Base-by-base conservation (phyloP, 371 early-diverging fungal genomes). In the Circinella minor region DNA sequence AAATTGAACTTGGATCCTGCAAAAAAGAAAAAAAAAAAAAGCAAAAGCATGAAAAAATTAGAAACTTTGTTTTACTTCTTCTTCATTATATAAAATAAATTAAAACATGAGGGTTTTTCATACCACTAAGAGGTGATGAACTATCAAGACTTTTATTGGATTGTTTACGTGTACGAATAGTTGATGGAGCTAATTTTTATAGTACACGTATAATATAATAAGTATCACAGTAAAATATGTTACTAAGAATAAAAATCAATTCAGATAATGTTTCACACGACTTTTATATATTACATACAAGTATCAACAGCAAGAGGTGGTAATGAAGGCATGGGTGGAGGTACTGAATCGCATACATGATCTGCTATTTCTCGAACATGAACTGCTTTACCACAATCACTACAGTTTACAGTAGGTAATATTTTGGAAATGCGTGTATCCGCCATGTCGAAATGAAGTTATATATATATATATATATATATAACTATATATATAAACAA, bases 331-430 rank as follows among this genome's bases (percentile, higher is more conserved):
- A 48, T 20, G 9, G 51, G 51, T n/a, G 68, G 59, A 13, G 61
- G 64, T 51, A 36, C 59, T 4, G 20, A 38, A n/a, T 55, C 36
- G 39, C 72, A 72, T 36, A 65, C 37, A 43, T 72, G 72, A 51
- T 65, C 54, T 18, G 72, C 64, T 18, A 72, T 36, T 13, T 72
- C 63, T 17, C 68, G 46, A 3, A 72, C 39, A 34, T 68, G 66
- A 14, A 72, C 64, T 2, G 61, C 48, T 49, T 51, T 36, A 46
- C 38, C 15, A 57, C 72, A 72, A 49, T 67, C 48, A 17, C 67
- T 62, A 18, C 72, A 72, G 54, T 51, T 70, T 36, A 71, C 71
- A 4, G 63, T 67, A 7, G 71, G 71, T 17, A 71, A 37, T 15
- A 67, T 46, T 57, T 67, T 59, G 38, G 68, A 67, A 46, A 67